Base-by-base conservation (phyloP, 108 stramenopile genomes). In the Phaeodactylum tricornutum region DNA sequence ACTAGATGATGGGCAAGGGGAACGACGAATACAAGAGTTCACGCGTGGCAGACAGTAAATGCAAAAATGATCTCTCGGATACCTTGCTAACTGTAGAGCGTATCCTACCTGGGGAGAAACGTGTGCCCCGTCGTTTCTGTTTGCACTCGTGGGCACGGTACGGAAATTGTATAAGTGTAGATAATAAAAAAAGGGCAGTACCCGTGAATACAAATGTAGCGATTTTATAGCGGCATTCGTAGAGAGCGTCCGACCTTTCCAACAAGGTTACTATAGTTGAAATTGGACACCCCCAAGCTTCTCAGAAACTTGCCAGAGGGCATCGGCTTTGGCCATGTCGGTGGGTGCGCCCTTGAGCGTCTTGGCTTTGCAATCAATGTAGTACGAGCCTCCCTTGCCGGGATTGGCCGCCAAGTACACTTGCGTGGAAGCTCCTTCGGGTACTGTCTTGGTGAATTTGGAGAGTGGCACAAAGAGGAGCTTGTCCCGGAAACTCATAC, bases 391-490 rank as follows among this genome's bases (percentile, higher is more conserved):
- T 37, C 61, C 61, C 3, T 55, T 55, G 20, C 20, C 61, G 14
- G 30, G 14, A 19, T 26, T 52, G 38, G 66, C 48, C 7, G 83
- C 78, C 39, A 85, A 42, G 43, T 53, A 85, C 15, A 85, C 55
- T 40, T 85, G 83, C 2, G 76, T 85, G 16, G 69, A 57, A 1
- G 83, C 83, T 26, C 83, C 83, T 21, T 72, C 57, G 30, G 52
- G 55, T 1, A 71, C 62, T 16, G 79, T 77, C 38, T 69, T 69
- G 0, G 63, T 56, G 35, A 75, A 68, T 2, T 63, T 40, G 31
- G 58, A 49, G 3, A 62, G 6, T 3, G 65, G 47, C 28, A 44
- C 58, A 8, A 64, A 38, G 3, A 62, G 23, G 2, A 79, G 17
- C 4, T 39, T 53, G 16, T 74, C 76, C 36, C 68, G 15, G 57